Evolutionary conservation across 2,329 filamentous ascomycete genomes (phyloP), one percentile per base, ranked within the genome.

Genomic region (Penicillium concentricum): DNA sequence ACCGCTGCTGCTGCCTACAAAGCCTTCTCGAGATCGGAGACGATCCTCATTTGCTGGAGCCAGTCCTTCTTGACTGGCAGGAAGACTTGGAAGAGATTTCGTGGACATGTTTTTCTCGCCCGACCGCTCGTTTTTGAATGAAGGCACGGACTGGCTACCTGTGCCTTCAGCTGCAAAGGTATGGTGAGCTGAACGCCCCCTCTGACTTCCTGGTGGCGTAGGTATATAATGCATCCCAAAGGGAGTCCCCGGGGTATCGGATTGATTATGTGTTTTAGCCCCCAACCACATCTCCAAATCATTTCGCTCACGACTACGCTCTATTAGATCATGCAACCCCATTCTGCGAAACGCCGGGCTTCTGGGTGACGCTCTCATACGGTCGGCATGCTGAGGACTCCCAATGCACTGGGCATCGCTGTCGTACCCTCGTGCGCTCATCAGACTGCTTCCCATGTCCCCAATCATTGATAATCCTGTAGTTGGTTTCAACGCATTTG

Each of bases 371-470:
- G 44, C 47, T 12, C 42, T 49, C 13, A 52, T 15, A 5, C 30
- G 51, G 6, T 58, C 57, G 26, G 18, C 43, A 30, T 70, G 65
- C 22, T 65, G 68, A 24, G 75, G 73, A 13, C 70, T 76, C 15
- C 66, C 54, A 41, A 78, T 71, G 37, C 58, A 73, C 32, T 73
- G 73, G 12, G 75, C 75, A 64, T 78, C 75, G 46, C 75, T 77
- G 54, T 78, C 75, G 56, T 78, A 77, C 8, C 68, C 73, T 52
- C 65, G 66, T 35, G 74, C 74, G 35, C 70, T 77, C 60, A 71
- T 68, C 54, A 75, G 57, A 49, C 72, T 74, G 51, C 70, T 69
- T 39, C 68, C 71, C 34, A 69, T 44, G n/a, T 66, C 65, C 26
- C 58, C 51, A 8, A 68, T 52, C 10, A 56, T 47, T 3, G 61